phyloP scores from a whole-genome alignment of 1,139 yeast species.

The Yamadazyma atmosphaerica region DNA sequence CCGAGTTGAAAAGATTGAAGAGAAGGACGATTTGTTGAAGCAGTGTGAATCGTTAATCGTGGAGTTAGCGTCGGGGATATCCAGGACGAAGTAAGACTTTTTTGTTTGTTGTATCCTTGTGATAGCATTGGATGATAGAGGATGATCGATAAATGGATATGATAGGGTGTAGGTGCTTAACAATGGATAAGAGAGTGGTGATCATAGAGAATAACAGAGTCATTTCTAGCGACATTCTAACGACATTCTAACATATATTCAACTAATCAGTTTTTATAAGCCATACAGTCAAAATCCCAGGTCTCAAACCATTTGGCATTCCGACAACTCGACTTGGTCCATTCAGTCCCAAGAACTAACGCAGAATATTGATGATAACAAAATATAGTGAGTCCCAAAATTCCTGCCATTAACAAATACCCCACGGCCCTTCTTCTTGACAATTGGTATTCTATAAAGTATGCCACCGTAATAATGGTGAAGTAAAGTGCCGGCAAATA shows the following conservation, averaged over 20 bases:
- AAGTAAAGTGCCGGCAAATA: constrained; percentile 40
- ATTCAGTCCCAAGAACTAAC: constrained; percentile 33
- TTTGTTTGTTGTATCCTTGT: no score
- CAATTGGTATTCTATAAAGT: constrained; percentile 32
- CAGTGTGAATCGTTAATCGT: constrained; percentile 72
- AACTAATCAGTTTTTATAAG: not conserved
- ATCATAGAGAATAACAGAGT: no score
- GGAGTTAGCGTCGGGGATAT: constrained; percentile 58
- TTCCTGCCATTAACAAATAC: constrained; percentile 15
- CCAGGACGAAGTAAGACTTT: constrained; percentile 27
- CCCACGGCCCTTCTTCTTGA: constrained; percentile 21
- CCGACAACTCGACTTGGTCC: constrained; percentile 31
- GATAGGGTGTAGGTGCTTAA: no score
- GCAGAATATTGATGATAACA: constrained; percentile 29
- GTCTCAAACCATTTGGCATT: constrained; percentile 29
- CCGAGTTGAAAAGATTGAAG: constrained; percentile 56
- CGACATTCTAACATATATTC: no score
- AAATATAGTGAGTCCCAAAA: constrained; percentile 15
- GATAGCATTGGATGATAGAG: no score
- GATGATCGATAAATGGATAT: no score
- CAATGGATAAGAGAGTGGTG: no score
- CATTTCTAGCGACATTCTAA: no score
- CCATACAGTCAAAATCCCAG: constrained; percentile 39
- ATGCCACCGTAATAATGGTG: constrained; percentile 30
- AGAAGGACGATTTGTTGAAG: constrained; percentile 63